Conservation (phyloP, 305 asterid species). For the Fraxinus platypoda region DNA sequence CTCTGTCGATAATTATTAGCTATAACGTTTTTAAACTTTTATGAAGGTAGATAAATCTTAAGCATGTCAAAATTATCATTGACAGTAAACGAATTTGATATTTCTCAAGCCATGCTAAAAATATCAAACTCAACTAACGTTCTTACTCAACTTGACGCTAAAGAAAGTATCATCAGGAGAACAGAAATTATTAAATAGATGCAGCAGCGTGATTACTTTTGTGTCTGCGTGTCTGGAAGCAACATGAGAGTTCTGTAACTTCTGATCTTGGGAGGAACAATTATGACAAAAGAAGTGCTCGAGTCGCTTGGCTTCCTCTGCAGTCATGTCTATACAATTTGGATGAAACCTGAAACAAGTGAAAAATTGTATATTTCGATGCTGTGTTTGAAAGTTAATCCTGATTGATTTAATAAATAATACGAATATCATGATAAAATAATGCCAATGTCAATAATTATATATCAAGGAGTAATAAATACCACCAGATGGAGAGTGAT, state of each 20-base stretch:
- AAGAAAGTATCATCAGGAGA: slow-evolving; percentile 3
- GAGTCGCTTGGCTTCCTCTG: slow-evolving; percentile 63
- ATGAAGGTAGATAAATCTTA: not conserved
- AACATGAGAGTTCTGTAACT: slow-evolving; percentile 52
- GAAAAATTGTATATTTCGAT: slow-evolving; percentile 14
- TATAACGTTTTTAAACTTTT: not conserved
- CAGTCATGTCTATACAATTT: slow-evolving; percentile 63
- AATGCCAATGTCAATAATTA: not conserved
- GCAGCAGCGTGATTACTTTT: slow-evolving; percentile 47
- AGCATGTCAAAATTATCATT: not conserved
- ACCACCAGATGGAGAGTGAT: not conserved
- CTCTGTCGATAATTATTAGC: not conserved
- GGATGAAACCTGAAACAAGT: slow-evolving; percentile 79
- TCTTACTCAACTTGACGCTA: not conserved
- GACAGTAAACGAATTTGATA: not conserved
- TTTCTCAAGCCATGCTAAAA: not conserved
- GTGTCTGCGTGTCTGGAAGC: slow-evolving; percentile 55
- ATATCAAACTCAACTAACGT: not conserved
- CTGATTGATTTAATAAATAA: not conserved
- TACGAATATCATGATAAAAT: not conserved
- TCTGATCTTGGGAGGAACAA: slow-evolving; percentile 69
- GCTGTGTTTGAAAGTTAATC: not conserved
- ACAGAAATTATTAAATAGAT: slow-evolving; percentile 10
- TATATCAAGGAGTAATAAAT: not conserved
- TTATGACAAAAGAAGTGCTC: slow-evolving; percentile 70